Percentiles rank a stretch among this genome's conserved stretches.
phyloP scores from a whole-genome alignment of 768 basidiomycete species.

The Daedaleopsis sinensis region DNA sequence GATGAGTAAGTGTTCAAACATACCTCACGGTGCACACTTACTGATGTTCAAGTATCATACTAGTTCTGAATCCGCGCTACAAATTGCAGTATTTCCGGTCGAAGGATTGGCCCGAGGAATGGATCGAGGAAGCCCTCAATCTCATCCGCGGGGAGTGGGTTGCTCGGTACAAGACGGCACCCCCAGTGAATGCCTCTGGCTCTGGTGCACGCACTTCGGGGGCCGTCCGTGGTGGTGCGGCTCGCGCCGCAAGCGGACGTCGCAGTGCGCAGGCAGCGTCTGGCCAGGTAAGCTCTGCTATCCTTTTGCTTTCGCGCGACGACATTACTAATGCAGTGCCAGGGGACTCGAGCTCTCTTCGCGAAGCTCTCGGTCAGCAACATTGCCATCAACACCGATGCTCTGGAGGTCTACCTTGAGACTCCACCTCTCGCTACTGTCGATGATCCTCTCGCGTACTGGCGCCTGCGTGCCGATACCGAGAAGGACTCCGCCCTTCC shows the following conservation, averaged over 20 bases:
- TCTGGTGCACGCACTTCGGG: no score
- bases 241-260: no score
- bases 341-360: no score
- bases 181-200: no score
- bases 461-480: neutral
- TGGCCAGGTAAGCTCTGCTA: no score
- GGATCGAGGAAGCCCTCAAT: constrained; percentile 30
- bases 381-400: neutral
- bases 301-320: no score
- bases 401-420: neutral
- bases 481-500: neutral
- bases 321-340: no score
- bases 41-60: neutral
- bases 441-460: neutral
- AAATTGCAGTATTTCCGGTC: constrained; percentile 32
- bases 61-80: constrained; percentile 34
- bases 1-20: constrained; percentile 26
- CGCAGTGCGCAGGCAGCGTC: no score
- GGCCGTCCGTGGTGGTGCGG: no score
- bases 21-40: neutral
- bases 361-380: no score
- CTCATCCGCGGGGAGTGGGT: constrained; percentile 25
- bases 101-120: constrained; percentile 26
- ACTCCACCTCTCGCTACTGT: neutral
- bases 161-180: constrained; percentile 24